phyloP scores from a whole-genome alignment of 768 basidiomycete genomes.

The Piloderma croceum region DNA sequence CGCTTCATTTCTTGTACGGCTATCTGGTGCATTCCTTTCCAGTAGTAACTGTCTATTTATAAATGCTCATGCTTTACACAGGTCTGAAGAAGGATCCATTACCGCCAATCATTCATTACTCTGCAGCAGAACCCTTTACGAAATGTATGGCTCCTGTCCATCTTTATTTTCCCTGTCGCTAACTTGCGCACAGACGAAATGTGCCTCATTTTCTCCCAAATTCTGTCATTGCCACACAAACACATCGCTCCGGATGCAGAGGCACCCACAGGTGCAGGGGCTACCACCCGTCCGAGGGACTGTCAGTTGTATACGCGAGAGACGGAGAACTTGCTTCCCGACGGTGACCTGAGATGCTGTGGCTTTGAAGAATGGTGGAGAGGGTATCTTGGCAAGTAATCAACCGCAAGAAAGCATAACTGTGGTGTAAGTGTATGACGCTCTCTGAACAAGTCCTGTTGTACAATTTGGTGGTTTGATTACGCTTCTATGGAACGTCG shows the following conservation, averaged over 20 bases:
- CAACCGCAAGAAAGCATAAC: too few species aligned
- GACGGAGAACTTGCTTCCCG: constrained; percentile 61
- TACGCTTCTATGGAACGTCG: too few species aligned
- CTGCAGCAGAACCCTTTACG: constrained; percentile 74
- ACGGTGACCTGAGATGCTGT: constrained; percentile 53
- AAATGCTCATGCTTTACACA: not conserved
- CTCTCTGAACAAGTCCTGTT: too few species aligned
- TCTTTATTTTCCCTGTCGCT: too few species aligned
- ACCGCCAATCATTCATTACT: constrained; percentile 81
- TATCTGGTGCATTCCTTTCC: constrained; percentile 47
- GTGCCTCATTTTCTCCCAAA: constrained; percentile 68
- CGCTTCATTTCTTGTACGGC: constrained; percentile 73
- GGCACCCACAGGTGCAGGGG: constrained; percentile 56
- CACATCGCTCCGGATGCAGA: constrained; percentile 75
- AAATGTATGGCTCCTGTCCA: too few species aligned
- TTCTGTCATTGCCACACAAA: constrained; percentile 61
- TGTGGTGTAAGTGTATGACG: too few species aligned
- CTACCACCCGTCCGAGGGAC: constrained; percentile 73
- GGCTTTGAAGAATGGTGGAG: constrained; percentile 87
- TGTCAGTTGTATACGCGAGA: constrained; percentile 72
- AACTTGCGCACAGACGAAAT: too few species aligned
- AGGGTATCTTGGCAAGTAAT: constrained; percentile 35
- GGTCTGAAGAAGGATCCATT: too few species aligned
- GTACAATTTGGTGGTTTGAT: too few species aligned
- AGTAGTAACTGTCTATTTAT: not conserved